Percentiles rank a stretch among this genome's conserved stretches.
These are phyloP conservation scores for Tothia fuscella DNA, from an alignment of 2,329 filamentous ascomycete species.

Conservation along the genomic window DNA sequence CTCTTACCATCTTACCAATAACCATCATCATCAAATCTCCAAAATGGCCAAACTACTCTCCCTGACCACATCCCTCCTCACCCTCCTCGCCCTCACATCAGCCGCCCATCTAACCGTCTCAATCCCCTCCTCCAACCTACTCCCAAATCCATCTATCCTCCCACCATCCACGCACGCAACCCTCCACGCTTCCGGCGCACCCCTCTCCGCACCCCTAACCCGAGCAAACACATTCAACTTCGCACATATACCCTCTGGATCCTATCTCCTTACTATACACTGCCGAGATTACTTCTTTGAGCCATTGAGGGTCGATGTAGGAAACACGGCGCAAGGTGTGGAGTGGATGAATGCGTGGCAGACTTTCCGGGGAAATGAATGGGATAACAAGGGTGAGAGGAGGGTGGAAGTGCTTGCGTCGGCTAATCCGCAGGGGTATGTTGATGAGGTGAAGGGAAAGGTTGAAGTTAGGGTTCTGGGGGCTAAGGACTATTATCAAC, in stretches of 20 bases:
- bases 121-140: constrained; percentile 33
- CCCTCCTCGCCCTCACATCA: constrained; percentile 26
- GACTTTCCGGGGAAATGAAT: constrained; percentile 80
- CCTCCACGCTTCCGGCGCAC: constrained; percentile 44
- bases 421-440: constrained; percentile 18
- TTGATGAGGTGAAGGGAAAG: constrained; percentile 43
- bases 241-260: constrained; percentile 54
- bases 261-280: constrained; percentile 74
- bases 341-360: constrained; percentile 56
- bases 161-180: constrained; percentile 51
- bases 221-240: constrained; percentile 64
- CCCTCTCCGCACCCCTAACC: constrained; percentile 51
- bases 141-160: constrained; percentile 35
- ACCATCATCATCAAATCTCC: too few species aligned
- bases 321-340: constrained; percentile 17
- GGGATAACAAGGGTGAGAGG: constrained; percentile 69
- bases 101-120: constrained; percentile 39
- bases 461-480: constrained; percentile 52
- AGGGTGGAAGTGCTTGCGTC: constrained; percentile 29
- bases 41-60: too few species aligned
- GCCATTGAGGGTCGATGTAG: constrained; percentile 68
- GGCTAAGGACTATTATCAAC: constrained; percentile 63
- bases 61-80: too few species aligned
- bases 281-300: constrained; percentile 63
- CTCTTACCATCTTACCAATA: too few species aligned